Percentiles rank a stretch among this genome's conserved stretches.
These are phyloP conservation scores for Theobroma cacao DNA, from an alignment of 345 rosid species.

Conservation along the genomic window DNA sequence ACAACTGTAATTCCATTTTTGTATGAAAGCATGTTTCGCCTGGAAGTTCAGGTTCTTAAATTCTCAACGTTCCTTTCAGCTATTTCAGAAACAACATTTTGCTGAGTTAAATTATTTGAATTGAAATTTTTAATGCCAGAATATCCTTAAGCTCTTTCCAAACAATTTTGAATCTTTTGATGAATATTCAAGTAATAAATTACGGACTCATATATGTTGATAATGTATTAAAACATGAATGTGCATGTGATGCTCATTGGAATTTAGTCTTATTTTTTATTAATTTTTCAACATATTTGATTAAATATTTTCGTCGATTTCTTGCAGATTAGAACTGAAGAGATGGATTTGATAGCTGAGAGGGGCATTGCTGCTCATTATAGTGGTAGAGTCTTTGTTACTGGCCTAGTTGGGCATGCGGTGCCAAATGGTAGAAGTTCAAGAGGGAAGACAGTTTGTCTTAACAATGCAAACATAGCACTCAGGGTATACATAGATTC, in stretches of 20 bases:
- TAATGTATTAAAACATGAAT: neutral
- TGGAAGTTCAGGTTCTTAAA: slow-evolving; percentile 74
- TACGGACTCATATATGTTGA: neutral
- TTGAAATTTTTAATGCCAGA: neutral
- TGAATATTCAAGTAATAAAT: neutral
- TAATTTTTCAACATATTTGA: neutral
- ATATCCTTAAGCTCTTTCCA: neutral
- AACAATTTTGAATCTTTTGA: neutral
- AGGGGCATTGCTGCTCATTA: slow-evolving; percentile 99
- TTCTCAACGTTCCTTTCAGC: neutral
- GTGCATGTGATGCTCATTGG: neutral
- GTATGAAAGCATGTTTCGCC: slow-evolving; percentile 84
- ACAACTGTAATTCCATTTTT: slow-evolving; percentile 87
- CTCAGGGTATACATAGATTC: slow-evolving; percentile 62
- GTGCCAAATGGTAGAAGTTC: slow-evolving; percentile 61
- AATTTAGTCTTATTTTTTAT: neutral
- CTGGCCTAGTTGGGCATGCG: slow-evolving; percentile 75
- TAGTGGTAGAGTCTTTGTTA: slow-evolving; percentile 76
- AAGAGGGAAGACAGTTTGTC: slow-evolving; percentile 77
- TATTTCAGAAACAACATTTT: neutral
- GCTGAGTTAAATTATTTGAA: neutral
- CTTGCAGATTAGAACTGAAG: slow-evolving; percentile 92
- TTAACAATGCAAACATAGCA: slow-evolving; percentile 88
- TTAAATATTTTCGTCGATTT: neutral
- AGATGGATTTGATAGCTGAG: slow-evolving; percentile 95